Percentiles rank a stretch among this genome's conserved stretches.
phyloP scores from a whole-genome alignment of 305 asterid species.

The Ajuga reptans region DNA sequence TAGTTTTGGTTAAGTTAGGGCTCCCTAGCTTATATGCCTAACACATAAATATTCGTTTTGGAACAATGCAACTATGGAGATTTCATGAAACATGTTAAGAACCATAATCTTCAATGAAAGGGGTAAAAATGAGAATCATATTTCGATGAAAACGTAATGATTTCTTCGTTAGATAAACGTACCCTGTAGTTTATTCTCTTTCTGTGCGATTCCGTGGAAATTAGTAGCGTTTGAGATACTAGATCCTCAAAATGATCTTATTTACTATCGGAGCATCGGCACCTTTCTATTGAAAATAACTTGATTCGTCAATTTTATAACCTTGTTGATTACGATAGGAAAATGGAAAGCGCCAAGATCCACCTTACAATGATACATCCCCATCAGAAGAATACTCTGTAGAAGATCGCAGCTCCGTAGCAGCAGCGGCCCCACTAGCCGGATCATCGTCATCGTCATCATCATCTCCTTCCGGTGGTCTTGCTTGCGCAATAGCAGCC shows the following conservation, averaged over 20 bases:
- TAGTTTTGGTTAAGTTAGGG: too few relatives aligned
- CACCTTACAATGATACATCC: conserved; percentile 33
- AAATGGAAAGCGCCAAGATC: conserved; percentile 45
- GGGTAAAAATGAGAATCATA: neutral
- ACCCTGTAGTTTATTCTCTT: neutral
- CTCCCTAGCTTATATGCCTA: too few relatives aligned
- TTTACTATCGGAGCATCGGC: neutral
- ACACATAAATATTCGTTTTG: too few relatives aligned
- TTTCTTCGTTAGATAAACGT: neutral
- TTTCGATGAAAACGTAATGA: neutral
- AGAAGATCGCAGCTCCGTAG: conserved; percentile 35
- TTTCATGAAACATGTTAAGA: neutral
- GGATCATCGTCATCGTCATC: conserved; percentile 41
- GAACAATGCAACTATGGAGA: neutral
- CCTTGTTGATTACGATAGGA: conserved; percentile 40
- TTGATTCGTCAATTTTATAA: neutral
- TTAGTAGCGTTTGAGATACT: neutral
- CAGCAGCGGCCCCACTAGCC: conserved; percentile 26
- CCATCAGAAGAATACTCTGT: conserved; percentile 39
- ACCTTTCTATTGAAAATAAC: neutral
- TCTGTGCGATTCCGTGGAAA: neutral
- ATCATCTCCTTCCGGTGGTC: conserved; percentile 85
- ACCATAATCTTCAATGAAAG: neutral
- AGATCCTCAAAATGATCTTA: neutral
- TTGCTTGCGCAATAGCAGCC: conserved; percentile 94